Evolutionary conservation across 306 rosid genomes (phyloP).

Genomic region (Quercus wislizeni): DNA sequence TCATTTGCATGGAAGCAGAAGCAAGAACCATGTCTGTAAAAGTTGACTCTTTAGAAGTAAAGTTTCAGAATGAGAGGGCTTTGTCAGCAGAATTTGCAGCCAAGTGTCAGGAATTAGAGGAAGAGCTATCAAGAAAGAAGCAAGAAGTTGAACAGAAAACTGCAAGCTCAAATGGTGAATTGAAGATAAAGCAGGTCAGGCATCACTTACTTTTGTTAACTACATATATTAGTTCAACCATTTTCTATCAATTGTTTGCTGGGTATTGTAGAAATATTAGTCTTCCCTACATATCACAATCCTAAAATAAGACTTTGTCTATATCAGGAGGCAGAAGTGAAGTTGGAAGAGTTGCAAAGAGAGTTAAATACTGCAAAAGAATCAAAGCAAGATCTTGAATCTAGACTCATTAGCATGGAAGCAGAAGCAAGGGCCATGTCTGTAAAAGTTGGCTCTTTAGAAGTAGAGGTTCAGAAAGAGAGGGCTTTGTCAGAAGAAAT

Average conservation of each 20-base stretch:
- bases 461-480: slow-evolving; percentile 59
- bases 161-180: slow-evolving; percentile 41
- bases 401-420: slow-evolving; percentile 59
- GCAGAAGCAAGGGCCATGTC: slow-evolving; percentile 55
- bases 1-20: slow-evolving; percentile 61
- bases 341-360: slow-evolving; percentile 3
- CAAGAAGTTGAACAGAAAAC: slow-evolving; percentile 51
- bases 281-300: no score
- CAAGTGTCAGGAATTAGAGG: slow-evolving; percentile 53
- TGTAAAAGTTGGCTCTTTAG: slow-evolving; percentile 49
- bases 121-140: slow-evolving; percentile 49
- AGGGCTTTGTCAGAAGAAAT: slow-evolving; percentile 47
- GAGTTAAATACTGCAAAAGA: slow-evolving; percentile 52
- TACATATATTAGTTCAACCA: no score
- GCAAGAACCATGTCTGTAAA: slow-evolving; percentile 51
- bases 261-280: no score
- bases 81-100: slow-evolving; percentile 41
- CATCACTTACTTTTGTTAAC: slow-evolving; percentile 15
- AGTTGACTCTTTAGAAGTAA: slow-evolving; percentile 52
- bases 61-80: slow-evolving; percentile 54
- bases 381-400: slow-evolving; percentile 57
- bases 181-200: slow-evolving; percentile 80
- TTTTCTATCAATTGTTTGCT: no score
- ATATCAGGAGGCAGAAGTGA: background rate
- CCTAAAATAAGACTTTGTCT: no score